Base-by-base conservation (phyloP, 352 stramenopile genomes). In the Globisporangium cylindrosporum region DNA sequence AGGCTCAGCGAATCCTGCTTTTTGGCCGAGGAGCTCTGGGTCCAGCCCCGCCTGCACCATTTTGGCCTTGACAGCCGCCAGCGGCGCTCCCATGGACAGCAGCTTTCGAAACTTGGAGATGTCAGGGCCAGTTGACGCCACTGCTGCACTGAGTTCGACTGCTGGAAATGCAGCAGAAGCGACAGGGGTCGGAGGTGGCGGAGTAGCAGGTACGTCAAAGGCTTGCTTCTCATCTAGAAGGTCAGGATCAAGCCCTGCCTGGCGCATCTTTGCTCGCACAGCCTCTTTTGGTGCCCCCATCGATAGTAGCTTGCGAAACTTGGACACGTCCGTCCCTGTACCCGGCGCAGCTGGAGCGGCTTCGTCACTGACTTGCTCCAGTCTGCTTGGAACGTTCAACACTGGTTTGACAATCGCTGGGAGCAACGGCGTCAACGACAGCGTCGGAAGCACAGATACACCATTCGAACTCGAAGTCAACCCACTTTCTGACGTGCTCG, bases 281-380 rank as follows among this genome's bases (percentile, higher is more conserved):
- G 87, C 91, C 29, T 85, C 91, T 6, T 87, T 73, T 1, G 86
- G 88, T 12, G 93, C 85, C 3, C 88, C 89, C 84, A 97, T 95
- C 1, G 79, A 79, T 14, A 96, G 62, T 74, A 99, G 88, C 69
- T 98, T 98, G 46, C 97, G 97, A 67, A 98, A 98, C 36, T 88
- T 87, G 5, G 75, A 76, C 54, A 89, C 56, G 51, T 89, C 79
- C 15, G 71, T 63, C 8, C 49, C 75, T 20, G 55, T 34, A 0
- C 59, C 14, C 4, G 68, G 9, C 29, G 71, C 66, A 41, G 61
- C 54, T 1, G 64, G 2, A 20, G 53, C 15, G 25, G 6, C 46
- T 10, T 59, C 18, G 24, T 61, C 22, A 10, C 5, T 36, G 24
- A 27, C 10, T 18, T 29, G 10, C 7, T 63, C 62, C 48, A 69